phyloP scores from a whole-genome alignment of 495 filamentous ascomycete species.

The Penicillium argentinense region DNA sequence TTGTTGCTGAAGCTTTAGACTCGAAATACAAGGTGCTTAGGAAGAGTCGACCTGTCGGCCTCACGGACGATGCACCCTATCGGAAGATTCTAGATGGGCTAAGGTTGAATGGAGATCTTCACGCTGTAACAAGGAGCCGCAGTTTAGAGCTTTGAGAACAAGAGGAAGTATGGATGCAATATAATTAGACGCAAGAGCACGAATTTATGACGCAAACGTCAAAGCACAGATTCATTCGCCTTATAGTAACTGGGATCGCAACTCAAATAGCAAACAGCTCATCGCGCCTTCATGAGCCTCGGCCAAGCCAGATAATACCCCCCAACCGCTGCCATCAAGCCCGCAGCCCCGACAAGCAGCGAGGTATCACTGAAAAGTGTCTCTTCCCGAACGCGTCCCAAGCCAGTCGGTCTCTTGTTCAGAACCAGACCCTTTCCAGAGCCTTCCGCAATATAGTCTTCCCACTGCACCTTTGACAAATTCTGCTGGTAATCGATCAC shows the following conservation, averaged over 20 bases:
- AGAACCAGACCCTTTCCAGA: conserved; percentile 30
- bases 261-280: too few species aligned
- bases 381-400: conserved; percentile 49
- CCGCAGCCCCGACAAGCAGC: conserved; percentile 32
- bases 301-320: conserved; percentile 14
- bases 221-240: too few species aligned
- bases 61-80: background rate
- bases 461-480: conserved; percentile 44
- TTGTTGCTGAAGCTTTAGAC: background rate
- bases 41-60: background rate
- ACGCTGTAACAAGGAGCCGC: too few species aligned
- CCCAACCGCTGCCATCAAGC: conserved; percentile 20
- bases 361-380: conserved; percentile 31
- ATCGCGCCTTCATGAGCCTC: background rate
- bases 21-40: background rate
- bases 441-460: conserved; percentile 46
- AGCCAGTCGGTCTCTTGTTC: conserved; percentile 29
- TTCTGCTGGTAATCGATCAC: conserved; percentile 52
- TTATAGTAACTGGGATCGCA: too few species aligned
- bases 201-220: background rate
- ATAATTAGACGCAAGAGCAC: background rate
- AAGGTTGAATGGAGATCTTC: too few species aligned
- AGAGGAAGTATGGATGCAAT: background rate
- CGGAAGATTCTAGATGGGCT: too few species aligned
- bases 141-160: background rate